A percentile compares a stretch with the other conserved stretches of the same genome.
Conservation (phyloP, 2,329 filamentous ascomycete genomes). For the Ophiocordyceps sinensis region DNA sequence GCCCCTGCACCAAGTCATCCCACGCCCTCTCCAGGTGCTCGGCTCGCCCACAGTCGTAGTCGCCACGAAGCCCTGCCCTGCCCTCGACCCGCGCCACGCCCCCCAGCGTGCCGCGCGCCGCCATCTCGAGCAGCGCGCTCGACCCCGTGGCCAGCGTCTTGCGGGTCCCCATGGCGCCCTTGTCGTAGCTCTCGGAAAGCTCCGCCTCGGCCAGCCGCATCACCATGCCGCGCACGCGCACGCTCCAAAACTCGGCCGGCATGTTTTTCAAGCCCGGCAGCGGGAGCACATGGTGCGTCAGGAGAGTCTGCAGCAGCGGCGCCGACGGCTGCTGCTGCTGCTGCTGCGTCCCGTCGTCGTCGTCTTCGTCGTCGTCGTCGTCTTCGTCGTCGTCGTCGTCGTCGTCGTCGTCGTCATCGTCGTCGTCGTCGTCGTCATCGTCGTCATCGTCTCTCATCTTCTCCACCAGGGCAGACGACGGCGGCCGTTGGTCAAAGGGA, state of each 20-base stretch:
- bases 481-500: constrained; percentile 14
- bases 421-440: constrained; percentile 8
- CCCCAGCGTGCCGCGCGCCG: constrained; percentile 50
- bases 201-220: constrained; percentile 50
- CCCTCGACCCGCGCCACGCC: constrained; percentile 22
- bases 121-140: constrained; percentile 54
- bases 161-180: constrained; percentile 56
- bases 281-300: constrained; percentile 48
- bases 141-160: constrained; percentile 63
- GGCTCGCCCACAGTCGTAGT: constrained; percentile 45
- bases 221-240: constrained; percentile 45
- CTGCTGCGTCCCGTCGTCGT: constrained; percentile 19
- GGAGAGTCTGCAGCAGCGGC: constrained; percentile 54
- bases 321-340: constrained; percentile 17
- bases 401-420: constrained; percentile 6
- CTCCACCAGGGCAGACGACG: too few species aligned
- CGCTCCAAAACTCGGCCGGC: constrained; percentile 48
- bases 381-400: constrained; percentile 3
- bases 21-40: constrained; percentile 49
- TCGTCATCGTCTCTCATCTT: constrained; percentile 4
- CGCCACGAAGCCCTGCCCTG: constrained; percentile 4
- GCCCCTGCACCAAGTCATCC: constrained; percentile 48
- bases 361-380: constrained; percentile 9
- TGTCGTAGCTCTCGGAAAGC: constrained; percentile 71
- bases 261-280: constrained; percentile 54